phyloP scores from a whole-genome alignment of 768 basidiomycete genomes.

The Clitopilus hobsonii region DNA sequence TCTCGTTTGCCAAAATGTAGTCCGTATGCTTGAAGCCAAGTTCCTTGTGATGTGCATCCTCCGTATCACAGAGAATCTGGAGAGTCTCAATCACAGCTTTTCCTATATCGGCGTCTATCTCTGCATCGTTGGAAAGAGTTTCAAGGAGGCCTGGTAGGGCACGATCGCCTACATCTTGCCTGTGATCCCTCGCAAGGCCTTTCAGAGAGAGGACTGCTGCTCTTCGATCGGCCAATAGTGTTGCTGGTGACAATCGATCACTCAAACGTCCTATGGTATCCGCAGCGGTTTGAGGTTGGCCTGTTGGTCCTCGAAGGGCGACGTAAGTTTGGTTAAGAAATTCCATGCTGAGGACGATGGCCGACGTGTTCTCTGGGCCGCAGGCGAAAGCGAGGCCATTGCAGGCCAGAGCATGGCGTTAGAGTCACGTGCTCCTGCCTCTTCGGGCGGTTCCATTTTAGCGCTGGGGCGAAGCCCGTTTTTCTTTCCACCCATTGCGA shows the following conservation, averaged over 20 bases:
- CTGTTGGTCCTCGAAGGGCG: conserved; percentile 79
- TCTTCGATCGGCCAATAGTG: conserved; percentile 84
- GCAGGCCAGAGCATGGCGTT: neutral
- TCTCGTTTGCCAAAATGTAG: conserved; percentile 65
- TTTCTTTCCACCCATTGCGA: too few species aligned
- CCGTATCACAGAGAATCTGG: conserved; percentile 77
- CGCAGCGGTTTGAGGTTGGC: conserved; percentile 74
- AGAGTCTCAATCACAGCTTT: conserved; percentile 92
- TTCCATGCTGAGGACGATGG: conserved; percentile 46
- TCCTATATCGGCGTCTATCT: conserved; percentile 87
- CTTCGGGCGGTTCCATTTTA: too few species aligned
- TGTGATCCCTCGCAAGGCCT: conserved; percentile 88
- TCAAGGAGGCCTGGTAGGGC: conserved; percentile 77
- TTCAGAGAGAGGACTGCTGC: conserved; percentile 94
- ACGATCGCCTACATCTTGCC: conserved; percentile 77
- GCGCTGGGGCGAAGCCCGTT: too few species aligned
- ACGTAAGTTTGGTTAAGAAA: conserved; percentile 84
- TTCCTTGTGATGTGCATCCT: conserved; percentile 55
- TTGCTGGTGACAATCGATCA: conserved; percentile 86
- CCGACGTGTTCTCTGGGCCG: conserved; percentile 2
- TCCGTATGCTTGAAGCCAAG: conserved; percentile 86
- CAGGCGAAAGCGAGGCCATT: neutral
- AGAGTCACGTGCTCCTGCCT: neutral
- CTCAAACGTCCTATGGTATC: conserved; percentile 87
- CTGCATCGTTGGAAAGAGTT: conserved; percentile 82